A percentile compares a stretch with the other conserved stretches of the same genome.
These are phyloP conservation scores for Colletotrichum somersetense DNA, from an alignment of 2,329 filamentous ascomycete genomes.

Conservation along the genomic window DNA sequence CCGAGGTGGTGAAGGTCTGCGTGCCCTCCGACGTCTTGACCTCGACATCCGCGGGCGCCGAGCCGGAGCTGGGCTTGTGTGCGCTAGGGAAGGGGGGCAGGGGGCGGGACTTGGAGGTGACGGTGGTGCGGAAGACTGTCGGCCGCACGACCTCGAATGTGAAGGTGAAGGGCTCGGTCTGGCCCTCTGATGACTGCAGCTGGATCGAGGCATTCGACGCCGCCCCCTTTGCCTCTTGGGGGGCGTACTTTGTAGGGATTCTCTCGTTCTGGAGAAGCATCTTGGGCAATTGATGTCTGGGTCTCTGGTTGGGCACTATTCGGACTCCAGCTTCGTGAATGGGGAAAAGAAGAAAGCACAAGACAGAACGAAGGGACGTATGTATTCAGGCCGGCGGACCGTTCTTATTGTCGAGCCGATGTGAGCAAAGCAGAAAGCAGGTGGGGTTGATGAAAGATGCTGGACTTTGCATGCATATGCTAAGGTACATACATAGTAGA, in stretches of 20 bases:
- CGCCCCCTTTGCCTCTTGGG: slow-evolving; percentile 25
- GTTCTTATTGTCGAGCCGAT: neutral
- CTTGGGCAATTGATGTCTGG: neutral
- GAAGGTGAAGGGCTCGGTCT: slow-evolving; percentile 63
- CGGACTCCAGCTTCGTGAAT: too few relatives aligned
- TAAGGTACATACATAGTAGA: neutral
- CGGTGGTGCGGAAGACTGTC: slow-evolving; percentile 77
- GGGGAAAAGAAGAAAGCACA: neutral
- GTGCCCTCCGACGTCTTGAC: slow-evolving; percentile 48
- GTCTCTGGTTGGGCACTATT: neutral
- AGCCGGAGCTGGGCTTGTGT: slow-evolving; percentile 51
- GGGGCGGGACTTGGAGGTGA: slow-evolving; percentile 71
- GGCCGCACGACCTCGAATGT: slow-evolving; percentile 71
- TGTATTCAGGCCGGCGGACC: neutral
- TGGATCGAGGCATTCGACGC: slow-evolving; percentile 18
- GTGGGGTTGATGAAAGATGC: neutral
- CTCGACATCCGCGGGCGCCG: slow-evolving; percentile 35
- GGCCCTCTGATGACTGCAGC: slow-evolving; percentile 30
- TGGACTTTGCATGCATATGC: neutral
- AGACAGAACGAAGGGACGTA: neutral
- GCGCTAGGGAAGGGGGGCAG: slow-evolving; percentile 75
- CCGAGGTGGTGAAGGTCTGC: slow-evolving; percentile 49
- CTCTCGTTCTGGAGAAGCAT: slow-evolving; percentile 40
- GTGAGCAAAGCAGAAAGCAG: neutral
- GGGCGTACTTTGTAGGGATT: slow-evolving; percentile 30